phyloP scores from a whole-genome alignment of 2,329 filamentous ascomycete genomes.

The Escovopsis sp. region DNA sequence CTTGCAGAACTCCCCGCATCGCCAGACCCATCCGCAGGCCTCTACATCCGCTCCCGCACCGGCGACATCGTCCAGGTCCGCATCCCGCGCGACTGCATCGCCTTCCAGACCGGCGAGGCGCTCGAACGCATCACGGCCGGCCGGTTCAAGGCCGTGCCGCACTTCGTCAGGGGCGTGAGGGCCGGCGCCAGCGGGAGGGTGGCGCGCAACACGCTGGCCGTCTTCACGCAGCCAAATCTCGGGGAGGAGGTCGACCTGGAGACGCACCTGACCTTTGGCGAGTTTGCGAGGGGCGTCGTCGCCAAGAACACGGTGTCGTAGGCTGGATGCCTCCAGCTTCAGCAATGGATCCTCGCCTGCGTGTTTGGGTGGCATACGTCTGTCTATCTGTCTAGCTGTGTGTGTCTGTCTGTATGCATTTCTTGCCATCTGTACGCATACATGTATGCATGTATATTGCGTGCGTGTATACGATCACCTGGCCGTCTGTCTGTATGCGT shows the following conservation, averaged over 20 bases:
- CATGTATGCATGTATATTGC: too few relatives aligned
- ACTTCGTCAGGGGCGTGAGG: constrained; percentile 74
- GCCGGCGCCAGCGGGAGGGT: constrained; percentile 38
- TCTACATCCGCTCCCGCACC: constrained; percentile 85
- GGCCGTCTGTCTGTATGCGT: too few relatives aligned
- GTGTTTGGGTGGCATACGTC: too few relatives aligned
- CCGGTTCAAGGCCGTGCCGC: constrained; percentile 83
- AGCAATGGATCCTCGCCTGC: too few relatives aligned
- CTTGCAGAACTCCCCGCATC: constrained; percentile 58
- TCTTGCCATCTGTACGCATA: too few relatives aligned
- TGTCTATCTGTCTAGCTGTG: too few relatives aligned
- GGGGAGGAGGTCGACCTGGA: constrained; percentile 60
- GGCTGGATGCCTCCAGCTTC: too few relatives aligned
- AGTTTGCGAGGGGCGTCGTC: constrained; percentile 52
- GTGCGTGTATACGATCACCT: too few relatives aligned
- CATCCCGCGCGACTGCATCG: constrained; percentile 82
- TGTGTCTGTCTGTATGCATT: too few relatives aligned
- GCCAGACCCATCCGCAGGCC: constrained; percentile 68
- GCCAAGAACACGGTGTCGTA: constrained; percentile 40
- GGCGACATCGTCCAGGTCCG: constrained; percentile 77
- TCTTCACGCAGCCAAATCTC: constrained; percentile 94
- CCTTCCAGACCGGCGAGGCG: constrained; percentile 90
- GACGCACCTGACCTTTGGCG: constrained; percentile 54
- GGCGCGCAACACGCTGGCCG: constrained; percentile 77
- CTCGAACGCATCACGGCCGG: constrained; percentile 84